A percentile compares a stretch with the other conserved stretches of the same genome.
These are phyloP conservation scores for Exophiala oligosperma DNA, from an alignment of 2,329 filamentous ascomycete genomes.

Conservation along the genomic window DNA sequence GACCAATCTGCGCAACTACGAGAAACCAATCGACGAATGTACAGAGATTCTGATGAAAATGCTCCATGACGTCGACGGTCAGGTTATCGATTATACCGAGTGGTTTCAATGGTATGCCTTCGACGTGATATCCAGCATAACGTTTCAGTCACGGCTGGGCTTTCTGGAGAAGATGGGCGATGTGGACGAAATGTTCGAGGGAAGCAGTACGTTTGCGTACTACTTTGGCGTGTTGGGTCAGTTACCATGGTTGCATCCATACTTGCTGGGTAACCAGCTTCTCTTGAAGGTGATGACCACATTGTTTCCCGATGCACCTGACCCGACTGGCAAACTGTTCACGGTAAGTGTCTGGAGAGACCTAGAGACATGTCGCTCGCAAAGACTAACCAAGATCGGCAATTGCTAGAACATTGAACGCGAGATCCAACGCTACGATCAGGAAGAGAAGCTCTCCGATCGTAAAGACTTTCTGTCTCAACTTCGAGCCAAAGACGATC, in stretches of 20 bases:
- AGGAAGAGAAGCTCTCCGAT: not conserved
- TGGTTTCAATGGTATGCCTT: slow-evolving; percentile 5
- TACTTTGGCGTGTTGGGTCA: not conserved
- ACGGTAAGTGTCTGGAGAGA: not conserved
- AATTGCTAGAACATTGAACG: not conserved
- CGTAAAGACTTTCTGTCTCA: not conserved
- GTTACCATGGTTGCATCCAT: not conserved
- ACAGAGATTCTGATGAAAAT: not conserved
- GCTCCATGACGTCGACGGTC: slow-evolving; percentile 1
- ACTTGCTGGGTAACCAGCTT: not conserved
- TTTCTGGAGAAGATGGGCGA: not conserved
- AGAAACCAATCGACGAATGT: slow-evolving; percentile 5
- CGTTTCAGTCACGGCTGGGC: not conserved
- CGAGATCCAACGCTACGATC: not conserved
- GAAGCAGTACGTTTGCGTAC: not conserved
- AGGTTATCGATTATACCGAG: not conserved
- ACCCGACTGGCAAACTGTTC: not conserved
- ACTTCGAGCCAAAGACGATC: not conserved
- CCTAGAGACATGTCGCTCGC: too few species aligned
- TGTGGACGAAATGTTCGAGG: not conserved
- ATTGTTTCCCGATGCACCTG: not conserved
- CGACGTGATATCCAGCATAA: slow-evolving; percentile 3
- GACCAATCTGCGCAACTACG: slow-evolving; percentile 5
- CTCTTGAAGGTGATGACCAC: not conserved
- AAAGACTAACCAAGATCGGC: too few species aligned